Conservation (phyloP, 345 rosid species). For the Euphorbia pulcherrima region DNA sequence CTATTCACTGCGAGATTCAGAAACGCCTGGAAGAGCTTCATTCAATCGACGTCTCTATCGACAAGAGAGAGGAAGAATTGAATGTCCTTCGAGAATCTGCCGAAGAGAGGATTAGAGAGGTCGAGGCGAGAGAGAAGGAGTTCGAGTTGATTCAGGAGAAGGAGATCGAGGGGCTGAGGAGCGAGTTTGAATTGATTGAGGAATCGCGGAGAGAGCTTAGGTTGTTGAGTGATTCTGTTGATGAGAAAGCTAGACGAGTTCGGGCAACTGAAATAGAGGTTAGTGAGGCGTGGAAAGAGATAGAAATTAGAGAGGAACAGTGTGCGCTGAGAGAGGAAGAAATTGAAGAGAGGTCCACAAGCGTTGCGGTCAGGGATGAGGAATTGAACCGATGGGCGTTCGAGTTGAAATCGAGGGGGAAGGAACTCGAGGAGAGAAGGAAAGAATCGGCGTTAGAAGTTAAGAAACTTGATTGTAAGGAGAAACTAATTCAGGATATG, state of each 20-base stretch:
- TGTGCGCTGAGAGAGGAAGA: slow-evolving; percentile 16
- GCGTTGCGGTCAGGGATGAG: not conserved
- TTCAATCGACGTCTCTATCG: not conserved
- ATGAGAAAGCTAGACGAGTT: slow-evolving; percentile 18
- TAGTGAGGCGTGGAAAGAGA: not conserved
- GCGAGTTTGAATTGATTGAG: slow-evolving; percentile 16
- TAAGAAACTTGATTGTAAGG: not conserved
- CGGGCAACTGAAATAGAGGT: not conserved
- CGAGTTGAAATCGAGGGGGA: slow-evolving; percentile 20
- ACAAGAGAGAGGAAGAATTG: slow-evolving; percentile 5
- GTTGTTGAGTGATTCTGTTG: not conserved
- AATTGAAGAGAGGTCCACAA: slow-evolving; percentile 18
- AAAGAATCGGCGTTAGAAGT: slow-evolving; percentile 14
- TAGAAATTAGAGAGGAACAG: not conserved
- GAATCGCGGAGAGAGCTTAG: slow-evolving; percentile 8
- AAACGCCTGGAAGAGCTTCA: slow-evolving; percentile 32
- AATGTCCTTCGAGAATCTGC: slow-evolving; percentile 3
- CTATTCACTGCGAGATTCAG: slow-evolving; percentile 21
- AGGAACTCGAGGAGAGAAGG: slow-evolving; percentile 13
- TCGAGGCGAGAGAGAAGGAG: slow-evolving; percentile 26
- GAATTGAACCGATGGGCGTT: not conserved
- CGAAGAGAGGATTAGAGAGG: slow-evolving; percentile 17
- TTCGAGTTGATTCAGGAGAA: slow-evolving; percentile 10
- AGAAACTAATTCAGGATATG: not conserved
- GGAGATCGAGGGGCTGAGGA: slow-evolving; percentile 12